These are phyloP conservation scores for Beta vulgaris DNA, from an alignment of 148 eudicot genomes.

Conservation along the genomic window DNA sequence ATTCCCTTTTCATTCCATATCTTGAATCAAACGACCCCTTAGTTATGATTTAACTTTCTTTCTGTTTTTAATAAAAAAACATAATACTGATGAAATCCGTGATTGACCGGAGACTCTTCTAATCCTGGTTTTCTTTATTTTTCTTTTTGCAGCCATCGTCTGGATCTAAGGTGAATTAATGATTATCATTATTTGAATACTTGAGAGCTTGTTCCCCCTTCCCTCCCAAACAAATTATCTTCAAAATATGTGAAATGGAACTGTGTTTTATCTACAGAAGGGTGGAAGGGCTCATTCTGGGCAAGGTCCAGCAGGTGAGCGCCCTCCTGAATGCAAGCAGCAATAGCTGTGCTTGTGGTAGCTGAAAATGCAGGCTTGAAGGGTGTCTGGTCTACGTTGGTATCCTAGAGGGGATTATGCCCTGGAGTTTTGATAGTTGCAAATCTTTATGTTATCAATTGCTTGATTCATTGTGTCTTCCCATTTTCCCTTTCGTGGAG, in stretches of 20 bases:
- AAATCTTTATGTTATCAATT: conserved; percentile 23
- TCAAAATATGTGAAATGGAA: background rate
- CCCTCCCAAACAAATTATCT: too few relatives aligned
- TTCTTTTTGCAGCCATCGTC: conserved; percentile 27
- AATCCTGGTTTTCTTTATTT: background rate
- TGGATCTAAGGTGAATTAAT: conserved; percentile 23
- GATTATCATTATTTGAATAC: background rate
- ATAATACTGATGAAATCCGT: background rate
- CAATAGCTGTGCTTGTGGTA: conserved; percentile 36
- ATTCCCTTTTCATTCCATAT: too few relatives aligned
- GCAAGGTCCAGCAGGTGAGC: conserved; percentile 60
- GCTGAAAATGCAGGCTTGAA: conserved; percentile 11
- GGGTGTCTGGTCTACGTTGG: conserved; percentile 10
- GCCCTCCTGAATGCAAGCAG: conserved; percentile 91
- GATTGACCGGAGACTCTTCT: background rate
- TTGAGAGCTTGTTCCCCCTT: too few relatives aligned
- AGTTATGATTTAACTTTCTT: too few relatives aligned
- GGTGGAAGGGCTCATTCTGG: conserved; percentile 41
- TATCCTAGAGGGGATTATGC: background rate
- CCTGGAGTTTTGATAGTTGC: conserved; percentile 30
- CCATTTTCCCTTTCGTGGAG: conserved; percentile 3
- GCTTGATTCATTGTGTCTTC: conserved; percentile 28
- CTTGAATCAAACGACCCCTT: too few relatives aligned
- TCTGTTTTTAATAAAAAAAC: too few relatives aligned
- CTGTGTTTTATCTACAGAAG: conserved; percentile 43